Conservation (phyloP, 1,139 yeast genomes). For the Lipomyces yarrowii region DNA sequence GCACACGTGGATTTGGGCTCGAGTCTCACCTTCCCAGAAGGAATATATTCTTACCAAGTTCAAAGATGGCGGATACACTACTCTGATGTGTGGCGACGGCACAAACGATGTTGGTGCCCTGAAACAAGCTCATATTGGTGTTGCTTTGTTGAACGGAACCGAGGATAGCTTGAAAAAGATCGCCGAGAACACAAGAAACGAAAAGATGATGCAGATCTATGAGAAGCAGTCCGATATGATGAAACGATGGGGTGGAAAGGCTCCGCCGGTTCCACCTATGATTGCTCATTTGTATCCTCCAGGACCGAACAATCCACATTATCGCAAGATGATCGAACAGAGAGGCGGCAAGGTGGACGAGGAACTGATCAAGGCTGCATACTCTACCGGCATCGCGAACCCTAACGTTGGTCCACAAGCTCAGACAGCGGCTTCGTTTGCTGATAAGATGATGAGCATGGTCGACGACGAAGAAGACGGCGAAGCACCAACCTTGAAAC, state of each 20-base stretch:
- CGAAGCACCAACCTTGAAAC: constrained; percentile 89
- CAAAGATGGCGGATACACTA: constrained; percentile 86
- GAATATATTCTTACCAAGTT: constrained; percentile 83
- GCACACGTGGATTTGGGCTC: constrained; percentile 95
- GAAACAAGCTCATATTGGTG: constrained; percentile 97
- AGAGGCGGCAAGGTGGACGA: constrained; percentile 48
- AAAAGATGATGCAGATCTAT: constrained; percentile 67
- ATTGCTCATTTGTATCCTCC: constrained; percentile 98
- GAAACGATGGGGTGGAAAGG: constrained; percentile 77
- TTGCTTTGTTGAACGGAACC: constrained; percentile 94
- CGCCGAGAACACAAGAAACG: constrained; percentile 76
- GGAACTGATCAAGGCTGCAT: constrained; percentile 38
- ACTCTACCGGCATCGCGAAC: constrained; percentile 41
- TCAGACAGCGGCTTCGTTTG: constrained; percentile 56
- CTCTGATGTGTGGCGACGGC: constrained; percentile 99
- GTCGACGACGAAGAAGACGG: constrained; percentile 71
- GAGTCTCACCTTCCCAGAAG: constrained; percentile 96
- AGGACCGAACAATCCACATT: constrained; percentile 88
- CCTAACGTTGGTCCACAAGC: constrained; percentile 42
- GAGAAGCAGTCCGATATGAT: constrained; percentile 81
- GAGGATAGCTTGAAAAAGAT: constrained; percentile 91
- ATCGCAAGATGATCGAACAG: constrained; percentile 70
- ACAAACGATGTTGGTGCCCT: constrained; percentile 99
- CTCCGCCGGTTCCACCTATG: constrained; percentile 81
- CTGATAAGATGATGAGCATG: constrained; percentile 66